Conservation (phyloP, 805 yeast species). For the Saccharomyces jurei region DNA sequence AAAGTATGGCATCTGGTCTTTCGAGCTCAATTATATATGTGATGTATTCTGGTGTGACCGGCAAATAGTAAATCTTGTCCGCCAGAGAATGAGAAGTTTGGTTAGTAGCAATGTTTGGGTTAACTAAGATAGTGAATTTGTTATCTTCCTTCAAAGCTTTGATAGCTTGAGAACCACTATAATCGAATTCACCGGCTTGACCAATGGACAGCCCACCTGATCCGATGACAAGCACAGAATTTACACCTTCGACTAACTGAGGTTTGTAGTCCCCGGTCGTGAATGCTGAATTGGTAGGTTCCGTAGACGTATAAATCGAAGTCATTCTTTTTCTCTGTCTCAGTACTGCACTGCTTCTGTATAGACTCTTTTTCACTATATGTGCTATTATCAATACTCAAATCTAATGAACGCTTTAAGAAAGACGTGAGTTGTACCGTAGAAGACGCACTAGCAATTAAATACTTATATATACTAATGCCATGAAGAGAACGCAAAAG, state of each 20-base stretch:
- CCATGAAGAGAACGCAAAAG: neutral
- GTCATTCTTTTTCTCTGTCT: constrained; percentile 7
- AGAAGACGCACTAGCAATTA: neutral
- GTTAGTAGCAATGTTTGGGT: constrained; percentile 94
- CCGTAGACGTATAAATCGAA: constrained; percentile 24
- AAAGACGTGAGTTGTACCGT: neutral
- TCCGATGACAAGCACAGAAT: constrained; percentile 75
- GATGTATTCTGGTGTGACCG: constrained; percentile 95
- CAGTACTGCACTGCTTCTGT: neutral
- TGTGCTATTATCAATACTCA: neutral
- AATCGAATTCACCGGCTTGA: constrained; percentile 97
- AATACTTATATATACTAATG: neutral
- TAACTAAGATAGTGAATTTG: constrained; percentile 76
- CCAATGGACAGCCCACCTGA: constrained; percentile 97
- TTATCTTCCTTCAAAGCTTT: constrained; percentile 89
- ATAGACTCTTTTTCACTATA: neutral
- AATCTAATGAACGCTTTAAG: neutral
- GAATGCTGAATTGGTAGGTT: constrained; percentile 28
- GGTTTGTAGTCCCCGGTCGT: constrained; percentile 25
- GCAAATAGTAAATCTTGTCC: constrained; percentile 89
- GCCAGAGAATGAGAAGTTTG: constrained; percentile 94
- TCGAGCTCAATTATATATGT: constrained; percentile 93
- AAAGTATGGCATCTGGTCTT: constrained; percentile 88
- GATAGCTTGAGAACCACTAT: constrained; percentile 95
- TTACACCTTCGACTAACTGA: constrained; percentile 27